Evolutionary conservation across 305 asterid genomes (phyloP).

Genomic region (Solanum hybrid): DNA sequence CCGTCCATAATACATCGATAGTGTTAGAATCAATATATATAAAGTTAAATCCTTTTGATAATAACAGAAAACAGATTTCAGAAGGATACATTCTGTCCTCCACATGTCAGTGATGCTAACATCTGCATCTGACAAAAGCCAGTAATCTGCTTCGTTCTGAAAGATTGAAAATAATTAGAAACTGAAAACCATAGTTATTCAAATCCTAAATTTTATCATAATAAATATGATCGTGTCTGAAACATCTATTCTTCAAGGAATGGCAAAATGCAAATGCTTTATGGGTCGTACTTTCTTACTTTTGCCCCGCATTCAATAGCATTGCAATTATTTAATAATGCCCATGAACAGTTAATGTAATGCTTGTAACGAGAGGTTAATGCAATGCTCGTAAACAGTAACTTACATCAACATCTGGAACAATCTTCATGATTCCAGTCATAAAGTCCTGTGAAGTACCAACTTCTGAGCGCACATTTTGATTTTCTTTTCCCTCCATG

Average conservation of each 20-base stretch:
- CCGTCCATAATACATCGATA: background rate
- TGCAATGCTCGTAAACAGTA: constrained; percentile 1
- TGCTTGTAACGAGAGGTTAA: background rate
- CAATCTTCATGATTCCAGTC: constrained; percentile 78
- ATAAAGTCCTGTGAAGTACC: constrained; percentile 69
- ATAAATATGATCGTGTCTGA: background rate
- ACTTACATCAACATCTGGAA: constrained; percentile 89
- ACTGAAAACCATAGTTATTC: background rate
- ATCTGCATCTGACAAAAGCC: constrained; percentile 62
- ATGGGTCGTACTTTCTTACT: background rate
- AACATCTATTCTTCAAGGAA: background rate
- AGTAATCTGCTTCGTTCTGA: constrained; percentile 79
- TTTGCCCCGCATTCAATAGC: background rate
- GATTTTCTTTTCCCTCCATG: constrained; percentile 38
- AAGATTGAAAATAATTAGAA: background rate
- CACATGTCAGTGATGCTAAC: constrained; percentile 83
- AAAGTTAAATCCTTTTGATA: background rate
- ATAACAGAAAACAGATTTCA: background rate
- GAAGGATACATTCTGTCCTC: constrained; percentile 63
- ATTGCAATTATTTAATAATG: background rate
- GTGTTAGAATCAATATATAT: background rate
- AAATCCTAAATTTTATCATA: background rate
- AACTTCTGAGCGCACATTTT: constrained; percentile 40
- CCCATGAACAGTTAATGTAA: background rate
- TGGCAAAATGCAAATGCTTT: background rate